Evolutionary conservation across 805 yeast genomes (phyloP).

Genomic region (Clavispora phyllophila): DNA sequence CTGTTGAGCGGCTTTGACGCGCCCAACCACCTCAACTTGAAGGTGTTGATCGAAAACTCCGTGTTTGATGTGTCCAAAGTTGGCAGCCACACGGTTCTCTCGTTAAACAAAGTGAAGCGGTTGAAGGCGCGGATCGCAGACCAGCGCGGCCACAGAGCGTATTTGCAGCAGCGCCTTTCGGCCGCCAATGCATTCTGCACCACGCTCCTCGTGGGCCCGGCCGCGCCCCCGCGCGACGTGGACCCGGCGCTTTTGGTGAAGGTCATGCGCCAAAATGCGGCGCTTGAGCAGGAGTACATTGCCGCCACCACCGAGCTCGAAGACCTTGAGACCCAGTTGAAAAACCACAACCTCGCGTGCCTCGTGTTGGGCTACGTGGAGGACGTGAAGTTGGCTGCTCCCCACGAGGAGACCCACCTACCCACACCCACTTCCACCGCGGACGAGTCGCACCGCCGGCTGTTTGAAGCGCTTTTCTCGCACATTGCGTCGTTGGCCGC

Average conservation of each 20-base stretch:
- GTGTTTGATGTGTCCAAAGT: constrained; percentile 36
- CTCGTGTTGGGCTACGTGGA: constrained; percentile 46
- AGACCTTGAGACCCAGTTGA: constrained; percentile 21
- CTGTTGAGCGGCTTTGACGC: constrained; percentile 11
- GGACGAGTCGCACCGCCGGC: constrained; percentile 7
- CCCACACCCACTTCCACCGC: constrained; percentile 6
- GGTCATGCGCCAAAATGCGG: constrained; percentile 27
- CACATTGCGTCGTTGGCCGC: constrained; percentile 45
- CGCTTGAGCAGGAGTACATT: constrained; percentile 28
- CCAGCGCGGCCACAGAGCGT: constrained; percentile 26
- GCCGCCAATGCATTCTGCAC: constrained; percentile 32
- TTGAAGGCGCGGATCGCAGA: constrained; percentile 27
- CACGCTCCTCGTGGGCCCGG: constrained; percentile 18
- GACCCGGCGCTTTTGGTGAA: constrained; percentile 27
- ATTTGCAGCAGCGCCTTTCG: constrained; percentile 25
- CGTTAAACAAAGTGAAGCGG: constrained; percentile 22
- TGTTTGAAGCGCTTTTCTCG: constrained; percentile 42
- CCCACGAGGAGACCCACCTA: constrained; percentile 1
- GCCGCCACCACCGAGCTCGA: constrained; percentile 25
- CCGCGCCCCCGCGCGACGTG: constrained; percentile 14
- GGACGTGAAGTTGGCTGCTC: constrained; percentile 25
- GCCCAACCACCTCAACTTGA: constrained; percentile 34
- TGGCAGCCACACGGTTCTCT: constrained; percentile 28
- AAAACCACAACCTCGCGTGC: constrained; percentile 41
- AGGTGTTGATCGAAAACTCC: constrained; percentile 41